Conservation (phyloP, 1,284 basidiomycete genomes). For the Ustilago sp. region DNA sequence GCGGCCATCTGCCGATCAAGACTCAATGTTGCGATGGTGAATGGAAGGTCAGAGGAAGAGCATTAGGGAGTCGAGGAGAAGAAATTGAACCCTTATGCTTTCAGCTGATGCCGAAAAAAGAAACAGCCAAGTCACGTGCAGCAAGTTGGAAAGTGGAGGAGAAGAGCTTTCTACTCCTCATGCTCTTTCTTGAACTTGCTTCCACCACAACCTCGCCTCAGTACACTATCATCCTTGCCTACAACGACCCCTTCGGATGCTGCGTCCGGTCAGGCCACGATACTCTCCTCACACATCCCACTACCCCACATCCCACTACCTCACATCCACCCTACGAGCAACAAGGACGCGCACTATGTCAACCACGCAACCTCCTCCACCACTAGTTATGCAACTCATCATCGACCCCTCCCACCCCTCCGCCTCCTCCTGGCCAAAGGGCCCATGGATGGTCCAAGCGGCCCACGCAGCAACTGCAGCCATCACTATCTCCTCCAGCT, state of each 20-base stretch:
- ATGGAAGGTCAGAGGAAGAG: neutral
- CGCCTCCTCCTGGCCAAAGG: slow-evolving; percentile 72
- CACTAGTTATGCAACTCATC: slow-evolving; percentile 67
- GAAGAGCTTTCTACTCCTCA: neutral
- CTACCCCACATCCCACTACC: neutral
- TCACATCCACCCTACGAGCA: neutral
- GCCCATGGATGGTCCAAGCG: slow-evolving; percentile 74
- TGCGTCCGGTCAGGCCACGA: neutral
- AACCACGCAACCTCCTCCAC: slow-evolving; percentile 1
- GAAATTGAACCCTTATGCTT: no score
- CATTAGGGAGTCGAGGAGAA: no score
- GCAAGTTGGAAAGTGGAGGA: no score
- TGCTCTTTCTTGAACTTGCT: no score
- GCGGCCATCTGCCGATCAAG: neutral
- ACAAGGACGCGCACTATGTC: slow-evolving; percentile 14
- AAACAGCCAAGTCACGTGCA: no score
- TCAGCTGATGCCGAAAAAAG: no score
- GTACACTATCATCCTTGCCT: no score
- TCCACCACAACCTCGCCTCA: no score
- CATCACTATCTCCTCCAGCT: slow-evolving; percentile 31
- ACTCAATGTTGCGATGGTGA: neutral
- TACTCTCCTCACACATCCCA: no score
- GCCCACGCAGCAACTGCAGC: slow-evolving; percentile 74
- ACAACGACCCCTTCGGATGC: neutral
- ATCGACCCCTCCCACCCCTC: slow-evolving; percentile 41